phyloP scores from a whole-genome alignment of 345 rosid species.

The Eucalyptus sideroxylon region DNA sequence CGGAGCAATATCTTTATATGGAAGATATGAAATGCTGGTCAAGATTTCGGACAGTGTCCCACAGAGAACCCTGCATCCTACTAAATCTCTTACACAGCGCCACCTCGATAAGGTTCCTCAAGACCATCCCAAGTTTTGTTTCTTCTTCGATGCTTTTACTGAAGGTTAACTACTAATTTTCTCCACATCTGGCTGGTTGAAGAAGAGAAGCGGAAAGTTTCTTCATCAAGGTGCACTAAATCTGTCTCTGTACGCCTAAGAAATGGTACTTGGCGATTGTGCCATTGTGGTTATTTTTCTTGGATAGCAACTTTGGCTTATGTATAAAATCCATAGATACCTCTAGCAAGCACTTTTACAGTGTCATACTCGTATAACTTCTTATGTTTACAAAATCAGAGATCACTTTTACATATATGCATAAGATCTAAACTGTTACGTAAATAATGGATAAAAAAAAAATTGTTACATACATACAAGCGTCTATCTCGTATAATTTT shows the following conservation, averaged over 20 bases:
- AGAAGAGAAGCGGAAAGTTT: constrained; percentile 51
- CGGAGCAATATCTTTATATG: constrained; percentile 75
- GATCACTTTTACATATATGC: neutral
- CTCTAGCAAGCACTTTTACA: neutral
- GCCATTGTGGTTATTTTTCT: neutral
- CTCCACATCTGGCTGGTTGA: constrained; percentile 28
- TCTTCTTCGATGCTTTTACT: neutral
- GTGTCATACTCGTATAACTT: neutral
- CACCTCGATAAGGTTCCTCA: constrained; percentile 69
- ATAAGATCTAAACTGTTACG: too few species aligned
- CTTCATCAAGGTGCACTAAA: constrained; percentile 40
- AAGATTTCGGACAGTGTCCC: constrained; percentile 15
- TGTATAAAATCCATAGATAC: neutral
- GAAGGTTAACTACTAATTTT: neutral
- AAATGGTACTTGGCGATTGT: constrained; percentile 44
- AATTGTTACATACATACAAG: neutral
- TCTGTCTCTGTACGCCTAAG: constrained; percentile 55
- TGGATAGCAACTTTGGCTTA: neutral
- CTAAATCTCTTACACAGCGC: constrained; percentile 58
- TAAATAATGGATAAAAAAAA: too few species aligned
- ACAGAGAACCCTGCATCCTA: constrained; percentile 56
- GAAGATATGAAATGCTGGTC: constrained; percentile 39
- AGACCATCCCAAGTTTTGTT: neutral
- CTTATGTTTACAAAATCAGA: neutral
- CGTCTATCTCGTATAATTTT: neutral